These are phyloP conservation scores for Penicillium fimorum DNA, from an alignment of 495 filamentous ascomycete species.

Conservation along the genomic window DNA sequence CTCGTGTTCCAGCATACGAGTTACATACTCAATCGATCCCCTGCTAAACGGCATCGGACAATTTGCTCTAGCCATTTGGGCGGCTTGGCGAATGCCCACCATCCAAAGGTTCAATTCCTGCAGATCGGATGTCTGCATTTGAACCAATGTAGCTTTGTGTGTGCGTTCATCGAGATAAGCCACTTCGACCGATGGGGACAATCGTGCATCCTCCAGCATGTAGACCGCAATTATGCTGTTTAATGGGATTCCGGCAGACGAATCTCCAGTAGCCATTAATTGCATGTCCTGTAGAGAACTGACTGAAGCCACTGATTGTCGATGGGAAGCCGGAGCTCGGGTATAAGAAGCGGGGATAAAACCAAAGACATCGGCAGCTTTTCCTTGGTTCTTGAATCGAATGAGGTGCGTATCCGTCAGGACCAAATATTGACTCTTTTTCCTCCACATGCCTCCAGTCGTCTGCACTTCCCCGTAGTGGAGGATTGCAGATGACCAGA, in stretches of 20 bases:
- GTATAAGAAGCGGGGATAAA: constrained; percentile 48
- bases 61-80: constrained; percentile 54
- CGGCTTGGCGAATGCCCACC: constrained; percentile 60
- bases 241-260: constrained; percentile 58
- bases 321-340: constrained; percentile 38
- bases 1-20: constrained; percentile 62
- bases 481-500: constrained; percentile 49
- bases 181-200: constrained; percentile 79
- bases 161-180: constrained; percentile 71
- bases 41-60: constrained; percentile 56
- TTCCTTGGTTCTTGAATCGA: constrained; percentile 72
- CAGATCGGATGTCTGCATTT: constrained; percentile 69
- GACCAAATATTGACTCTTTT: constrained; percentile 88
- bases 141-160: constrained; percentile 56
- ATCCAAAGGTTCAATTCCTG: constrained; percentile 77
- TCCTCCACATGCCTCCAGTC: constrained; percentile 74
- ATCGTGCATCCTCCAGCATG: constrained; percentile 72
- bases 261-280: constrained; percentile 48
- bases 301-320: constrained; percentile 57
- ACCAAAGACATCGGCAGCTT: constrained; percentile 65
- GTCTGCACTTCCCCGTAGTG: constrained; percentile 79
- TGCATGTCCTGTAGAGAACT: constrained; percentile 63
- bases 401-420: constrained; percentile 81
- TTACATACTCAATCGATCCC: constrained; percentile 62
- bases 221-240: constrained; percentile 75